A percentile compares a stretch with the other conserved stretches of the same genome.
Evolutionary conservation across 495 filamentous ascomycete species (phyloP).

Genomic region (Penicillium flavigenum): DNA sequence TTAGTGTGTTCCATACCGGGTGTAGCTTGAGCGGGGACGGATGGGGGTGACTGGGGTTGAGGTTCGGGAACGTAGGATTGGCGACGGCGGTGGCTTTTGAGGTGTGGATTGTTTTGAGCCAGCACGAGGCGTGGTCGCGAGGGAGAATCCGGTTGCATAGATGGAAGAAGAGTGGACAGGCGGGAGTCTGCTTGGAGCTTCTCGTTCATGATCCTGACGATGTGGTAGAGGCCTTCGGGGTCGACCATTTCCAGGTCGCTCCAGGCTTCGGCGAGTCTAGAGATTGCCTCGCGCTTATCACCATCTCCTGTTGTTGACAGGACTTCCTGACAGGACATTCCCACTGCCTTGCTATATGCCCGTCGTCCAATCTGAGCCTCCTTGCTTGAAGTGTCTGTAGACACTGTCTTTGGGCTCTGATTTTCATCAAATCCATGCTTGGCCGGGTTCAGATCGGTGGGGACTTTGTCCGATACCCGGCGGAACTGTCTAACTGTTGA

Average conservation of each 20-base stretch:
- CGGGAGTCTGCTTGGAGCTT: slow-evolving; percentile 56
- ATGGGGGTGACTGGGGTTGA: slow-evolving; percentile 33
- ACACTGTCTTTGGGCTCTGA: slow-evolving; percentile 35
- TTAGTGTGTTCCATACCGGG: slow-evolving; percentile 90
- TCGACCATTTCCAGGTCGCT: slow-evolving; percentile 80
- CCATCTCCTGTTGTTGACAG: slow-evolving; percentile 74
- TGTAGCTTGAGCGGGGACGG: slow-evolving; percentile 49
- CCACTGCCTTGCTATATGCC: slow-evolving; percentile 74
- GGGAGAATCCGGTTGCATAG: slow-evolving; percentile 44
- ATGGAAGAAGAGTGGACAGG: slow-evolving; percentile 46
- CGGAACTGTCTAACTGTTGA: slow-evolving; percentile 89
- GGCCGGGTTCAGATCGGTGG: slow-evolving; percentile 34
- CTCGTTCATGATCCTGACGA: slow-evolving; percentile 70
- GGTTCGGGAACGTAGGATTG: slow-evolving; percentile 53
- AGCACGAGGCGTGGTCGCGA: slow-evolving; percentile 66
- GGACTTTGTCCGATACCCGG: slow-evolving; percentile 72
- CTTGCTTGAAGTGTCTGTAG: slow-evolving; percentile 56
- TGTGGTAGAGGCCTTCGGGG: slow-evolving; percentile 84
- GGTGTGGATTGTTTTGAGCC: slow-evolving; percentile 80
- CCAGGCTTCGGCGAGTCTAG: slow-evolving; percentile 78
- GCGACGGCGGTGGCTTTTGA: slow-evolving; percentile 71
- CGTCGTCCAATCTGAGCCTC: slow-evolving; percentile 77
- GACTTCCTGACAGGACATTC: slow-evolving; percentile 77
- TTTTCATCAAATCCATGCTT: slow-evolving; percentile 49
- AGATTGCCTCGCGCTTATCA: slow-evolving; percentile 76